These are phyloP conservation scores for Triticum monococcum DNA, from an alignment of 176 grass and related monocot species.

Conservation along the genomic window DNA sequence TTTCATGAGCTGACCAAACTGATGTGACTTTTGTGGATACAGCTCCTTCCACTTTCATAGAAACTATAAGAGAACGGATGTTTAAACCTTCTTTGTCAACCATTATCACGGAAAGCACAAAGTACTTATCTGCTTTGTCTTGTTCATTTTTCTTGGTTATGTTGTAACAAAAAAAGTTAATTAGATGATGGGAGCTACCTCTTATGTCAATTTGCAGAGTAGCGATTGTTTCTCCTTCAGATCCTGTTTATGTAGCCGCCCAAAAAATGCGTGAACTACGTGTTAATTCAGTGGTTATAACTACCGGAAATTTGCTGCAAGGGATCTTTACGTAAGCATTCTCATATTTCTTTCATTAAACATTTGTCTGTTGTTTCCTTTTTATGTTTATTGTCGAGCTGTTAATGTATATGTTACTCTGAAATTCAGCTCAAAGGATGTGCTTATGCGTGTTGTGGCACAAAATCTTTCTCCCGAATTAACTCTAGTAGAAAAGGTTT, in stretches of 20 bases:
- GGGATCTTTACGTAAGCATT: conserved; percentile 87
- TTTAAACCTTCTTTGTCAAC: conserved; percentile 88
- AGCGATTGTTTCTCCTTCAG: conserved; percentile 78
- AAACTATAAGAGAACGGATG: conserved; percentile 83
- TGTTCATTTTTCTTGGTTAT: conserved; percentile 8
- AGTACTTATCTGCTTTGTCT: conserved; percentile 44
- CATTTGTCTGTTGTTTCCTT: background rate
- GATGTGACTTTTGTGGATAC: conserved; percentile 42
- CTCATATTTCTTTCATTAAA: conserved; percentile 2
- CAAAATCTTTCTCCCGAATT: conserved; percentile 89
- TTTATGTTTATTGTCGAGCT: conserved; percentile 1
- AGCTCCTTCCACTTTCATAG: conserved; percentile 71
- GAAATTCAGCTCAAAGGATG: conserved; percentile 86
- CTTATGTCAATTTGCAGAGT: conserved; percentile 52
- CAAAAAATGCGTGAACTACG: conserved; percentile 82
- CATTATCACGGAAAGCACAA: conserved; percentile 72
- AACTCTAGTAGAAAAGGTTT: conserved; percentile 96
- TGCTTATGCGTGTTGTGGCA: conserved; percentile 93
- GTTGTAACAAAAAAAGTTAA: background rate
- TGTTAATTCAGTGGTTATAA: conserved; percentile 79
- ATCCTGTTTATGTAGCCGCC: conserved; percentile 81
- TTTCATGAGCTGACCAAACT: conserved; percentile 11
- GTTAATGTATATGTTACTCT: conserved; percentile 28
- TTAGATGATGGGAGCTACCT: conserved; percentile 17
- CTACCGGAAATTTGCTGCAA: conserved; percentile 64